These are phyloP conservation scores for Backusella mclennaniae DNA, from an alignment of 192 early-diverging fungal species.

Conservation along the genomic window DNA sequence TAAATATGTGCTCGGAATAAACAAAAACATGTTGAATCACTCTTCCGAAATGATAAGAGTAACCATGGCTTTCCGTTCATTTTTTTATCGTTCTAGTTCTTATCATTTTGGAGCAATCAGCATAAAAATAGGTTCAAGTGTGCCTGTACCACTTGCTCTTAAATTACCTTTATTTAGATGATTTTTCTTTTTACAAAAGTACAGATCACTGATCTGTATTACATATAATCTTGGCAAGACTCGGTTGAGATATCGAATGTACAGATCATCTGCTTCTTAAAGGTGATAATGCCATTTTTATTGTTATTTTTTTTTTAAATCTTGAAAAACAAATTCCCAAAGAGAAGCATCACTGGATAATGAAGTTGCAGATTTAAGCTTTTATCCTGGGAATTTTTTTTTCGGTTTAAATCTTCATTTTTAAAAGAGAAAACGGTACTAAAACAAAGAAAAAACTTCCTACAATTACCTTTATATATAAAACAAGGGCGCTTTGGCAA, in stretches of 20 bases:
- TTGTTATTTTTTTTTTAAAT: background rate
- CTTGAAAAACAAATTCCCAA: background rate
- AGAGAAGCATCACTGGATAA: background rate
- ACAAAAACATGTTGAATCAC: too few species aligned
- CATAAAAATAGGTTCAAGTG: too few species aligned
- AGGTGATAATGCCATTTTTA: too few species aligned
- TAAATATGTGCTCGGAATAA: too few species aligned
- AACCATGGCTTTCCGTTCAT: background rate
- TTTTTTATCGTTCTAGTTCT: background rate
- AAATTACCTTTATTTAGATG: background rate
- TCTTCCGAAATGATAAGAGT: too few species aligned
- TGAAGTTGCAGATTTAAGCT: background rate
- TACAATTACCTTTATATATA: too few species aligned
- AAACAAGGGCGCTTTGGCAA: too few species aligned
- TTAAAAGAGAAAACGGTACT: too few species aligned
- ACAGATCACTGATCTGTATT: background rate
- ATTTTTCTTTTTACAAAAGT: background rate
- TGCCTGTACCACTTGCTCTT: too few species aligned
- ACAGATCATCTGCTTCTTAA: background rate
- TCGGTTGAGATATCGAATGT: background rate
- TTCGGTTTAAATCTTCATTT: too few species aligned
- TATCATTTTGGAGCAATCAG: too few species aligned
- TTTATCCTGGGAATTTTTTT: background rate
- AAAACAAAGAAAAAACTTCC: background rate
- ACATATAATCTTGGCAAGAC: background rate